Percentiles rank a stretch among this genome's conserved stretches.
Conservation (phyloP, 1,284 basidiomycete genomes). For the Ganoderma boninense region DNA sequence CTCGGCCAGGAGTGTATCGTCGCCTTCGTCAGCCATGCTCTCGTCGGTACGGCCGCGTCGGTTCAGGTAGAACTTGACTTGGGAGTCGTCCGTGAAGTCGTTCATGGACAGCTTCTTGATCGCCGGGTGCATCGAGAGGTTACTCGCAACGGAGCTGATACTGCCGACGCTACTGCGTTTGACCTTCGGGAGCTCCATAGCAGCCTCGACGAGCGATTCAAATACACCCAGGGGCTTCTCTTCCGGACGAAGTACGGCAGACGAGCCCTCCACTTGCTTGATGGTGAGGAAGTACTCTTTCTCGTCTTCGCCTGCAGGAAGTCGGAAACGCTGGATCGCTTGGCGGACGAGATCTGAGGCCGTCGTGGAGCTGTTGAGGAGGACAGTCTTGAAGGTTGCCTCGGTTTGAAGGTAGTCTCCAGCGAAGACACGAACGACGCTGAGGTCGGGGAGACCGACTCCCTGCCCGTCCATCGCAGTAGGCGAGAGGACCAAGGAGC, state of each 20-base stretch:
- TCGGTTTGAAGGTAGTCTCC: conserved; percentile 89
- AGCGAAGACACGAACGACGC: conserved; percentile 94
- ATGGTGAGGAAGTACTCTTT: conserved; percentile 90
- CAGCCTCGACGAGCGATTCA: conserved; percentile 82
- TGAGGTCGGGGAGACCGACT: conserved; percentile 83
- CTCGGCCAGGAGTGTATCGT: conserved; percentile 61
- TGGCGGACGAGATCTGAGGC: conserved; percentile 88
- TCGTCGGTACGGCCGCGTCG: conserved; percentile 51
- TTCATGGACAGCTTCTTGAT: conserved; percentile 94
- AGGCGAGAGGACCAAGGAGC: conserved; percentile 75
- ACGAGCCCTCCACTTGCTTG: conserved; percentile 90
- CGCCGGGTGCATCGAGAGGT: conserved; percentile 92
- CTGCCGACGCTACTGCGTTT: conserved; percentile 94
- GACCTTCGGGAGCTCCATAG: conserved; percentile 84
- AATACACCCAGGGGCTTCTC: conserved; percentile 90
- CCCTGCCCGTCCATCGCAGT: conserved; percentile 64
- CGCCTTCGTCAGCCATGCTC: conserved; percentile 49
- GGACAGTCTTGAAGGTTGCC: conserved; percentile 97
- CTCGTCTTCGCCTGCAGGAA: conserved; percentile 70
- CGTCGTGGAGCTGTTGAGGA: conserved; percentile 89
- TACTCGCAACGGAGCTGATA: conserved; percentile 91
- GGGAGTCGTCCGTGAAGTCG: conserved; percentile 96
- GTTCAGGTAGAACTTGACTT: conserved; percentile 96
- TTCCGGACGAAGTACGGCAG: conserved; percentile 71
- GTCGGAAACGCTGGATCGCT: conserved; percentile 92